phyloP scores from a whole-genome alignment of 768 basidiomycete species.

The Tylopilus plumbeoviolaceoides region DNA sequence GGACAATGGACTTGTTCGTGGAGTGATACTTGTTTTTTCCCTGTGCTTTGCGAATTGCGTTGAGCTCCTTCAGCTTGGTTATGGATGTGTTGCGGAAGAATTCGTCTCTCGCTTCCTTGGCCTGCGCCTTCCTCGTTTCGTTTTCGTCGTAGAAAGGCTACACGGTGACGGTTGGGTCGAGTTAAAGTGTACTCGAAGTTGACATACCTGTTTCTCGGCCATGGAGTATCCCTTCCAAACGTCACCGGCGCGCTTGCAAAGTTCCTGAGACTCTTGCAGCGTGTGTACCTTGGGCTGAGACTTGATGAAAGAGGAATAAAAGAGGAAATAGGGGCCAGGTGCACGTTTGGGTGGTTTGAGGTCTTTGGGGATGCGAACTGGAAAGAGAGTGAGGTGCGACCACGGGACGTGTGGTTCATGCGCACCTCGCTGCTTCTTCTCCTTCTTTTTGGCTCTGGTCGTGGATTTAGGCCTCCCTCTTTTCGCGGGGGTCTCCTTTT shows the following conservation, averaged over 20 bases:
- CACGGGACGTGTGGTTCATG: neutral
- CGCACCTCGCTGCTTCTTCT: constrained; percentile 15
- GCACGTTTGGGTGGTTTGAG: constrained; percentile 29
- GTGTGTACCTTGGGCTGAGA: neutral
- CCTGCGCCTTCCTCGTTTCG: constrained; percentile 14
- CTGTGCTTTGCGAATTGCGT: constrained; percentile 26
- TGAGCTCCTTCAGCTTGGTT: constrained; percentile 27
- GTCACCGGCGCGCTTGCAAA: constrained; percentile 20
- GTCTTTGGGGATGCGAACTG: constrained; percentile 13
- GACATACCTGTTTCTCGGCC: constrained; percentile 34
- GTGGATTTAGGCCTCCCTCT: constrained; percentile 3
- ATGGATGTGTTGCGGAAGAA: constrained; percentile 26
- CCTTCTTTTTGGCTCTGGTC: neutral
- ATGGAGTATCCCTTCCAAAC: constrained; percentile 32
- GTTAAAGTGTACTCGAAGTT: too few relatives aligned
- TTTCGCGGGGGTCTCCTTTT: neutral
- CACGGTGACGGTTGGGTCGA: too few relatives aligned
- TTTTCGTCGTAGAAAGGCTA: constrained; percentile 28
- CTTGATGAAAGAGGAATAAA: constrained; percentile 16
- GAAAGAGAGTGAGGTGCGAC: constrained; percentile 4
- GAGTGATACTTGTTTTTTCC: constrained; percentile 21
- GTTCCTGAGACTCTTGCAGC: neutral
- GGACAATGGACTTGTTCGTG: neutral
- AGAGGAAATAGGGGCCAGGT: constrained; percentile 24
- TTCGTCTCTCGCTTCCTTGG: constrained; percentile 18